Conservation (phyloP, 257 asterid genomes). For the Solanum sejunctum region DNA sequence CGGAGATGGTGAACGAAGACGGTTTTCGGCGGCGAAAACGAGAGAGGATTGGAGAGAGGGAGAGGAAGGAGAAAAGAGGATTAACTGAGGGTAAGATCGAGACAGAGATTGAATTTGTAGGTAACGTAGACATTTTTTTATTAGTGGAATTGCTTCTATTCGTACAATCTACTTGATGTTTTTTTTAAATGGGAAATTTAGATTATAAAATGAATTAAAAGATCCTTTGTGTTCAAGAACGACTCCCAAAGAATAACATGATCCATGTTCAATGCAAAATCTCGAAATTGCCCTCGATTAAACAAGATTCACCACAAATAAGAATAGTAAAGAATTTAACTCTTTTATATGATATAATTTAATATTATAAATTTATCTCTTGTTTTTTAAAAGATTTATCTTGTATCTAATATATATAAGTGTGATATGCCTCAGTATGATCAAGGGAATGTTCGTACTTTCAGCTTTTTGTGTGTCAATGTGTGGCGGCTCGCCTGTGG, state of each 20-base stretch:
- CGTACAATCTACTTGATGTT: background rate
- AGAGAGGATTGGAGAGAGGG: slow-evolving; percentile 11
- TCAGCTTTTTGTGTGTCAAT: too few relatives aligned
- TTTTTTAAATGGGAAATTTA: background rate
- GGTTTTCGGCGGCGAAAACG: slow-evolving; percentile 4
- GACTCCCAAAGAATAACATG: background rate
- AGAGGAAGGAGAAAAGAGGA: slow-evolving; percentile 22
- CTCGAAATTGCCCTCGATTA: background rate
- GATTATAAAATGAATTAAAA: background rate
- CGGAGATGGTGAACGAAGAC: background rate
- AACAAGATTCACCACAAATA: too few relatives aligned
- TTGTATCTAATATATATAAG: too few relatives aligned
- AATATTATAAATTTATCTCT: too few relatives aligned
- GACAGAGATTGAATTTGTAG: slow-evolving; percentile 21
- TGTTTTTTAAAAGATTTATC: too few relatives aligned
- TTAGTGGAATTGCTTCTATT: background rate
- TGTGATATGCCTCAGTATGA: too few relatives aligned
- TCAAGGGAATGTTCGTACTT: too few relatives aligned
- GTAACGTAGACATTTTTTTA: slow-evolving; percentile 28
- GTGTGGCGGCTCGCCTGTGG: too few relatives aligned
- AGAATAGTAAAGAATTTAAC: too few relatives aligned
- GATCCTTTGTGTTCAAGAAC: background rate
- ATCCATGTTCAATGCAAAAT: background rate
- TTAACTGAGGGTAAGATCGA: slow-evolving; percentile 33
- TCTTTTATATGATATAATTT: too few relatives aligned